phyloP scores from a whole-genome alignment of 331 rosid species.

The Quercus lobata region DNA sequence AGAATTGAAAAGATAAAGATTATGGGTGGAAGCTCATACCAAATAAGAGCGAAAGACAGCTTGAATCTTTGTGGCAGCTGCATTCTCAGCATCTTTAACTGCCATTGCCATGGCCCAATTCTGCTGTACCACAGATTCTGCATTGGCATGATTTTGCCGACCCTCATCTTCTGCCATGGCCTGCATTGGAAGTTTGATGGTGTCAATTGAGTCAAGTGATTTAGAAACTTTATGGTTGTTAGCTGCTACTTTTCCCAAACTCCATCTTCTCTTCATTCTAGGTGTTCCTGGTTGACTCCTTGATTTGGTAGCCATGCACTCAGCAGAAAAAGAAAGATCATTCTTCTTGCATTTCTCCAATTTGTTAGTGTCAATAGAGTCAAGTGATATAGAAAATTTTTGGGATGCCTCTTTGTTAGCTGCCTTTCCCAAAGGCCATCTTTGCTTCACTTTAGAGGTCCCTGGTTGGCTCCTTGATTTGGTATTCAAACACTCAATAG shows the following conservation, averaged over 20 bases:
- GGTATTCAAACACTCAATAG: constrained; percentile 11
- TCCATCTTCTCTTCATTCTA: constrained; percentile 67
- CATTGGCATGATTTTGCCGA: constrained; percentile 18
- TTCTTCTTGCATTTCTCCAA: constrained; percentile 39
- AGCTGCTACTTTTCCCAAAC: constrained; percentile 48
- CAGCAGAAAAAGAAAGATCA: constrained; percentile 18
- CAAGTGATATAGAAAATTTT: constrained; percentile 47
- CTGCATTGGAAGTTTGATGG: constrained; percentile 26
- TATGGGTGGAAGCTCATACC: constrained; percentile 33
- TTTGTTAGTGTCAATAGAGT: constrained; percentile 33
- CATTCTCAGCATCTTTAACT: constrained; percentile 14
- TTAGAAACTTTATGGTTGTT: constrained; percentile 42
- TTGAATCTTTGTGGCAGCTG: constrained; percentile 76
- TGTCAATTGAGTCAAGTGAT: constrained; percentile 48
- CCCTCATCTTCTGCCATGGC: constrained; percentile 17
- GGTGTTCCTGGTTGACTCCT: constrained; percentile 24
- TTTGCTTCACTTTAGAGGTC: constrained; percentile 49
- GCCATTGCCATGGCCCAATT: neutral
- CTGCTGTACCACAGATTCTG: neutral
- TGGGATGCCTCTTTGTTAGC: constrained; percentile 30
- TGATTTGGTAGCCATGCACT: constrained; percentile 6
- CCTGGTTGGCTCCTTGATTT: constrained; percentile 7
- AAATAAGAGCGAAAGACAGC: constrained; percentile 70
- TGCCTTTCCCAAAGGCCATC: constrained; percentile 68
- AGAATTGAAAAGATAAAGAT: neutral